These are phyloP conservation scores for Monilinia fructicola DNA, from an alignment of 2,329 filamentous ascomycete genomes.

Conservation along the genomic window DNA sequence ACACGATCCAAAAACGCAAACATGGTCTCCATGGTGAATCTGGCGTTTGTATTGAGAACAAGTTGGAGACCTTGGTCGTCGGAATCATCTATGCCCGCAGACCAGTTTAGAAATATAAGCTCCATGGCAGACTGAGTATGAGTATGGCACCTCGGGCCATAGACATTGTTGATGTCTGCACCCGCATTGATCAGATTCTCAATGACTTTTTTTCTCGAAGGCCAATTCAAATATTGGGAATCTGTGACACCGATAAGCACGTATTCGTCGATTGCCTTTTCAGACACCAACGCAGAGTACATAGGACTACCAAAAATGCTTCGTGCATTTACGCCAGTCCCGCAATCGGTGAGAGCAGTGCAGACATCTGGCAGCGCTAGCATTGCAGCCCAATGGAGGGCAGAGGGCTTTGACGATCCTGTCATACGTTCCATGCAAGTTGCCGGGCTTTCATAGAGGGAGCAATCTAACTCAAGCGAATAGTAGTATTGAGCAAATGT, in stretches of 20 bases:
- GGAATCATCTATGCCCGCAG: too few relatives aligned
- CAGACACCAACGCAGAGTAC: background rate
- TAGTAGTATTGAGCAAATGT: background rate
- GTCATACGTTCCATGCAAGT: background rate
- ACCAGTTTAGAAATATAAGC: background rate
- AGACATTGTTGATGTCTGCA: background rate
- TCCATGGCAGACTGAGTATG: background rate
- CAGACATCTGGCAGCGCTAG: background rate
- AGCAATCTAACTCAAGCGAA: too few relatives aligned
- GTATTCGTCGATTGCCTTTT: background rate
- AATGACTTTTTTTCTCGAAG: background rate
- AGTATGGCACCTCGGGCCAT: background rate
- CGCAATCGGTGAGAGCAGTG: background rate
- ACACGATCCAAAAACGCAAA: background rate
- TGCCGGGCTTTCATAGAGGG: too few relatives aligned
- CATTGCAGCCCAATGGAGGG: conserved; percentile 13
- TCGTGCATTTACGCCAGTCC: background rate
- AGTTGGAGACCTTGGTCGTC: background rate
- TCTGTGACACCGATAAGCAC: too few relatives aligned
- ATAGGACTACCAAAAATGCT: background rate
- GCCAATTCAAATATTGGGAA: background rate
- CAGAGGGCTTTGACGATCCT: background rate
- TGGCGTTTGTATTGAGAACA: background rate
- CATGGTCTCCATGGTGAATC: background rate
- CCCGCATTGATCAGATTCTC: background rate